Evolutionary conservation across 1,139 yeast species (phyloP), one percentile per base, ranked within the genome.

Genomic region (Taphrina communis): DNA sequence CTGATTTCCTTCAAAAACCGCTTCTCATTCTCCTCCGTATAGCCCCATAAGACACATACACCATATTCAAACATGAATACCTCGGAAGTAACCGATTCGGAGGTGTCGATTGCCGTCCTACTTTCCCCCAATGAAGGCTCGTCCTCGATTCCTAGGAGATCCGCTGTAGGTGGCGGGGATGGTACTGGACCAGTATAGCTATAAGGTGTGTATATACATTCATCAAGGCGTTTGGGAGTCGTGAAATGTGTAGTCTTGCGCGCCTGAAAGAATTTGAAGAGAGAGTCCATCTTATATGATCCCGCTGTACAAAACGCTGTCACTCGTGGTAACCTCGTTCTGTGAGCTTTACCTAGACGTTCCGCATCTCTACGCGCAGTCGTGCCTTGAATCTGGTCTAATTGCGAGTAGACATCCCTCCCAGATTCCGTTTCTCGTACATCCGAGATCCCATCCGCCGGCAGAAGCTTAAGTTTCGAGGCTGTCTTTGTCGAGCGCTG

Each of bases 281-380:
- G 80, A 68, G 93, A 97, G 74, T 88, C 86, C 95, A 94, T 90
- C 73, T 86, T 86, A 76, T 92, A 94, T 35, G 96, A 87, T 48
- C 97, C 94, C 56, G 97, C 92, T 0, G 98, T 93, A 79, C 98
- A 93, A 77, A 92, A 94, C 0, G 97, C 97, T 0, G 97, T 93
- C 1, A 93, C 97, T 73, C 99, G 81, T 0, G 99, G 96, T 57
- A 81, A 74, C 73, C 77, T 72, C 17, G 78, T 76, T 71, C 99
- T 82, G 76, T 94, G 97, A 73, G 90, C 89, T 76, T 92, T 93
- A 6, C 97, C 97, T 70, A 94, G 81, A 55, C 93, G 85, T 76
- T 92, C 97, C 0, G 99, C 99, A 81, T 94, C 98, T 73, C 88
- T 88, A 73, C 98, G 82, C 0, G 99, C 98, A 0, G 95, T 88